phyloP scores from a whole-genome alignment of 192 early-diverging fungal genomes.

The Backusella sp. region DNA sequence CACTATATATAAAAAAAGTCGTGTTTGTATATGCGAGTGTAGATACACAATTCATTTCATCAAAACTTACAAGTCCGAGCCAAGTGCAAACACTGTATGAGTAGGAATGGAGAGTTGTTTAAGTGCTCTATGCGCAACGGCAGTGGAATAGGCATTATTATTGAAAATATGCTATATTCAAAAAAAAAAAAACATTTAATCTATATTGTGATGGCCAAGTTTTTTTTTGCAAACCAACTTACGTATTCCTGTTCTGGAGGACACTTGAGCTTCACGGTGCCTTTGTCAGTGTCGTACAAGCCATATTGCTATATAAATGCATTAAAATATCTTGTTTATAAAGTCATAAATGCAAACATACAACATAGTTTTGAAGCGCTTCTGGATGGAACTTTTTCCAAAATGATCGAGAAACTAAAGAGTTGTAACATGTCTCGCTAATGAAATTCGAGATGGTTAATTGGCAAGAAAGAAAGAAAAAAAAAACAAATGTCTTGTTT shows the following conservation, averaged over 20 bases:
- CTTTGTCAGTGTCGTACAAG: slow-evolving; percentile 39
- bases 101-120: slow-evolving; percentile 35
- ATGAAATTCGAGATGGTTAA: background rate
- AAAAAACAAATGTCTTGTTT: too few relatives aligned
- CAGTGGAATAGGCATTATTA: slow-evolving; percentile 9
- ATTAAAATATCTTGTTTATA: too few relatives aligned
- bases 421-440: slow-evolving; percentile 31
- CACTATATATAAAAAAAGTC: background rate
- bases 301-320: slow-evolving; percentile 43
- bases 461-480: background rate
- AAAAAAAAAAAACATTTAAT: too few relatives aligned
- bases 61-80: slow-evolving; percentile 39
- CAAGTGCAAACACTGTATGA: slow-evolving; percentile 37
- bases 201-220: too few relatives aligned
- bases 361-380: slow-evolving; percentile 52
- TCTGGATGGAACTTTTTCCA: slow-evolving; percentile 48
- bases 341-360: slow-evolving; percentile 27
- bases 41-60: background rate
- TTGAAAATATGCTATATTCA: slow-evolving; percentile 15
- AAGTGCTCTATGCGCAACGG: slow-evolving; percentile 34
- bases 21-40: background rate
- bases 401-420: slow-evolving; percentile 30
- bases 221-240: slow-evolving; percentile 6
- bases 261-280: slow-evolving; percentile 42
- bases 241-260: slow-evolving; percentile 46